A percentile compares a stretch with the other conserved stretches of the same genome.
Evolutionary conservation across 805 yeast genomes (phyloP).

Genomic region (Zygosaccharomyces lentus): DNA sequence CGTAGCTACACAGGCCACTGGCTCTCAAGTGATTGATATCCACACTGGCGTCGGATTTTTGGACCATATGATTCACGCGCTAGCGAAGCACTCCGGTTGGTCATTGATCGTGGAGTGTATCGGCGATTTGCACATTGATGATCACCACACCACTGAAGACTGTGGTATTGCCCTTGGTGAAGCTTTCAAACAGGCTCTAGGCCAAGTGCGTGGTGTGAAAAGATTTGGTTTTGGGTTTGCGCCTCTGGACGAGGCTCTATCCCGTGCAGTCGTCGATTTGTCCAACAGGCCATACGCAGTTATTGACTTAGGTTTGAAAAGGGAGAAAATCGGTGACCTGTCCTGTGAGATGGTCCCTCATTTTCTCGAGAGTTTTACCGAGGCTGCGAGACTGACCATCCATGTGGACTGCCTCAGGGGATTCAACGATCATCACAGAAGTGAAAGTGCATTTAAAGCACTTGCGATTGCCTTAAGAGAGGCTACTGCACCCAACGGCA

Average conservation of each 20-base stretch:
- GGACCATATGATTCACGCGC: constrained; percentile 96
- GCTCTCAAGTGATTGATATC: constrained; percentile 68
- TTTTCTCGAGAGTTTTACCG: constrained; percentile 89
- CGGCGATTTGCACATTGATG: constrained; percentile 95
- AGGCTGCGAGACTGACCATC: constrained; percentile 81
- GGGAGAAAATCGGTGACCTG: constrained; percentile 91
- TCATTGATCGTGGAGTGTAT: constrained; percentile 81
- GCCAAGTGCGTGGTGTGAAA: constrained; percentile 83
- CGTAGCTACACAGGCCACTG: constrained; percentile 67
- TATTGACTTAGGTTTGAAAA: constrained; percentile 78
- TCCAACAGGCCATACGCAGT: constrained; percentile 92
- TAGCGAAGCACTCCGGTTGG: constrained; percentile 98
- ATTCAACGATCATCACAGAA: constrained; percentile 91
- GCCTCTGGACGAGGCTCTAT: constrained; percentile 92
- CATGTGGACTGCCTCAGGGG: constrained; percentile 96
- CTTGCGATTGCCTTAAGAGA: constrained; percentile 88
- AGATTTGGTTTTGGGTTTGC: constrained; percentile 93
- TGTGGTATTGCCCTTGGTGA: constrained; percentile 87
- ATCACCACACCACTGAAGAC: constrained; percentile 96
- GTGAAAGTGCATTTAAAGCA: constrained; percentile 95
- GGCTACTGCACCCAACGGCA: constrained; percentile 77
- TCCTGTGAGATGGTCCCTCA: constrained; percentile 98
- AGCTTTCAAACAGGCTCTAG: constrained; percentile 86
- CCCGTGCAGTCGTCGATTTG: constrained; percentile 93
- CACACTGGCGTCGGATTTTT: constrained; percentile 93